Base-by-base conservation (phyloP, 352 stramenopile species). In the Lagenidium sp. region DNA sequence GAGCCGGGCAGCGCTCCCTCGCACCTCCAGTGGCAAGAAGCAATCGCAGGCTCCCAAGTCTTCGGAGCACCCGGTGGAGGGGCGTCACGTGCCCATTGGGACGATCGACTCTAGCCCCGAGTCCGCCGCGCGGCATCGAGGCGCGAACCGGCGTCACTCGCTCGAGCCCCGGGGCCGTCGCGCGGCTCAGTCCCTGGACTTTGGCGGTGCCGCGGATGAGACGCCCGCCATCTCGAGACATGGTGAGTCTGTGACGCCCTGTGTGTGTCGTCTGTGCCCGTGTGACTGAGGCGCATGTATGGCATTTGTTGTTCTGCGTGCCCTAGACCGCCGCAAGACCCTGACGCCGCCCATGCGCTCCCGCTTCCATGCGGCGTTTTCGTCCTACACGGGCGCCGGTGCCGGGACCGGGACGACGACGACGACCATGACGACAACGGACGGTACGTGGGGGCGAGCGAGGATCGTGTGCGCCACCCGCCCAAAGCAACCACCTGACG, bases 101-200 rank as follows among this genome's bases (percentile, higher is more conserved):
- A 76, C 65, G 4, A 61, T 86, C 26, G 66, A 78, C 37, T 73
- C 64, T 2, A 82, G 55, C 44, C 56, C 66, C 19, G 63, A 67
- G n/a, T 51, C 47, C 6, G 34, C 36, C 13, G 50, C 67, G 24
- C 48, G 58, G 23, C 38, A n/a, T n/a, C n/a, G n/a, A n/a, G n/a
- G n/a, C n/a, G n/a, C 46, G 26, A 24, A 36, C n/a, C 65, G 61
- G 23, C 65, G 68, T 19, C 75, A 72, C 18, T 53, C 65, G 7
- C 29, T 57, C 4, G 54, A 55, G 19, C 41, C 55, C 1, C 47
- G 46, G 4, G 26, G 41, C 4, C 58, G 63, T 29, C 60, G 65
- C 20, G 63, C 62, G 25, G 57, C 55, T 12, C 73, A 82, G 64
- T 35, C 62, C 1, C 37, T 82, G 16, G 52, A 80, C 44, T 83